A percentile compares a stretch with the other conserved stretches of the same genome.
Conservation (phyloP, 208 protist genomes). For the Angomonas deanei region DNA sequence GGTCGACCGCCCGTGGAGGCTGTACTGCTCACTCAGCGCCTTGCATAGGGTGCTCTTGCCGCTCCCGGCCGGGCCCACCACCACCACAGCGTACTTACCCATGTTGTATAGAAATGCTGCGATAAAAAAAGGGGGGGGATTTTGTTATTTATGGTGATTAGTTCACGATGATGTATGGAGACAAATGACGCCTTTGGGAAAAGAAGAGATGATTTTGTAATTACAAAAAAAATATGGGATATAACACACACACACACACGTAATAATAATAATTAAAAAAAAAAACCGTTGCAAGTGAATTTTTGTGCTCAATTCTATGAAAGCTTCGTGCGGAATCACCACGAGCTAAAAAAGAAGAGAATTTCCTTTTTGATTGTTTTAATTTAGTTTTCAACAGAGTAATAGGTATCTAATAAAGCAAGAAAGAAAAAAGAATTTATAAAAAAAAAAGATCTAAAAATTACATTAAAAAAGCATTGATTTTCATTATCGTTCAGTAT, state of each 20-base stretch:
- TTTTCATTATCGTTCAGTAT: not conserved
- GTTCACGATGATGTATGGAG: not conserved
- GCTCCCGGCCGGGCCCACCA: slow-evolving; percentile 90
- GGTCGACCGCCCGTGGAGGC: slow-evolving; percentile 74
- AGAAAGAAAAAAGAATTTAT: slow-evolving; percentile 11
- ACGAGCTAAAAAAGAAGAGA: too few species aligned
- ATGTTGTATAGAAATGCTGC: slow-evolving; percentile 20
- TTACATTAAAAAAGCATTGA: not conserved
- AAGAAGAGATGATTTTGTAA: not conserved
- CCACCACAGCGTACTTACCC: slow-evolving; percentile 88
- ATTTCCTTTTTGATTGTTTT: not conserved
- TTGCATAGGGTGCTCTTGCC: slow-evolving; percentile 91
- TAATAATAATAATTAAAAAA: not conserved
- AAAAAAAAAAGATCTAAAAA: slow-evolving; percentile 7
- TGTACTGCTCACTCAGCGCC: slow-evolving; percentile 81
- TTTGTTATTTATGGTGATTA: slow-evolving; percentile 5
- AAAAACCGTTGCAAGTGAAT: not conserved
- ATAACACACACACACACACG: not conserved
- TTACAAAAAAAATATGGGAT: not conserved
- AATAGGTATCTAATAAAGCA: not conserved
- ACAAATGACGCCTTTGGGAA: slow-evolving; percentile 1
- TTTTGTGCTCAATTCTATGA: too few species aligned
- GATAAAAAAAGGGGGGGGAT: too few species aligned
- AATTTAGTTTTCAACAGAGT: not conserved
- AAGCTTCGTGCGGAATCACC: too few species aligned